phyloP scores from a whole-genome alignment of 768 basidiomycete genomes.

The Termitomyces sp. region DNA sequence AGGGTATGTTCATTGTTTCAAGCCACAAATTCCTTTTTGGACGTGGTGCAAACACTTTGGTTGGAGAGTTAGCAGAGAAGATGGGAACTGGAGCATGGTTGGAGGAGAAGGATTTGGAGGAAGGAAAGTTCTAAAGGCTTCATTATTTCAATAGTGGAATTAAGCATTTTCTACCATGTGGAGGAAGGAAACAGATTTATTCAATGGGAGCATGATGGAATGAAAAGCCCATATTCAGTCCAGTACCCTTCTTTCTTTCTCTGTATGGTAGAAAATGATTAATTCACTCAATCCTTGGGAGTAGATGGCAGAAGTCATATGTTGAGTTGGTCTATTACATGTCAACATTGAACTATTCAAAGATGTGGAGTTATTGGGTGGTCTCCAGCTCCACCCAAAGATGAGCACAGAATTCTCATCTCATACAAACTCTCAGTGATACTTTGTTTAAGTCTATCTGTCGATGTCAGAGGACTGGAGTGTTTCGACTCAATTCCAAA shows the following conservation, averaged over 20 bases:
- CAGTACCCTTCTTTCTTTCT: constrained; percentile 1
- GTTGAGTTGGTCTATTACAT: neutral
- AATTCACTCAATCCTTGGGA: neutral
- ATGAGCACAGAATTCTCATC: constrained; percentile 57
- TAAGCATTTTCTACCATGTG: constrained; percentile 12
- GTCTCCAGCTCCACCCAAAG: constrained; percentile 19
- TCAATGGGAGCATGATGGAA: neutral
- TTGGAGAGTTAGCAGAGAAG: constrained; percentile 36
- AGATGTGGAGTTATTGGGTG: constrained; percentile 25
- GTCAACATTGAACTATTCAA: constrained; percentile 13
- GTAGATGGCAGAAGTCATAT: neutral
- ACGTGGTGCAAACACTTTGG: constrained; percentile 43
- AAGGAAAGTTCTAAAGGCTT: constrained; percentile 25
- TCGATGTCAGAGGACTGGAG: constrained; percentile 68
- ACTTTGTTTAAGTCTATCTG: constrained; percentile 57
- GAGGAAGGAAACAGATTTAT: constrained; percentile 6
- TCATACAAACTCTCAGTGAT: constrained; percentile 62
- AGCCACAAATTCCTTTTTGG: constrained; percentile 58
- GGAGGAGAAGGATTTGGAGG: constrained; percentile 32
- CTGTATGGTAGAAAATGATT: constrained; percentile 10
- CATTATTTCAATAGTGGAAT: neutral
- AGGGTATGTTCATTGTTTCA: constrained; percentile 72
- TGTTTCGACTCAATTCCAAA: constrained; percentile 93
- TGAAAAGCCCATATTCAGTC: neutral
- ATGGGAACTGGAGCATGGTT: constrained; percentile 38